Evolutionary conservation across 2,329 filamentous ascomycete species (phyloP), one percentile per base, ranked within the genome.

Genomic region (Diaporthe ilicicola): DNA sequence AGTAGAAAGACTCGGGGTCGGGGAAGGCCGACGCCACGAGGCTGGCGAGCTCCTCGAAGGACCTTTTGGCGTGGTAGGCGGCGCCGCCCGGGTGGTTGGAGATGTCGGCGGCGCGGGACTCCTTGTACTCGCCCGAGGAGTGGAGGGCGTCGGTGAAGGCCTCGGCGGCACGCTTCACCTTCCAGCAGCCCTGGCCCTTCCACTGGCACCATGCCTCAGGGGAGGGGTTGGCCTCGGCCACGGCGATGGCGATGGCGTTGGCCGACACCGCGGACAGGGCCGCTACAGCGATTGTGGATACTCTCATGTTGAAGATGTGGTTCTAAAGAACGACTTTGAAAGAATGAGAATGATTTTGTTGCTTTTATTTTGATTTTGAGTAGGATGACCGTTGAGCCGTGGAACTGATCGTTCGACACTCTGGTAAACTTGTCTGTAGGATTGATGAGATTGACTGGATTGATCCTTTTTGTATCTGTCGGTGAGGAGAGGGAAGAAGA

Each of bases 121-220:
- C 56, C 53, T 81, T 70, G 27, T 73, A 70, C 27, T 75, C 76
- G 27, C 74, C 74, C 50, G 72, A 67, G 29, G 67, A 13, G 27
- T 76, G 56, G 72, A 82, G 70, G 67, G 79, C 75, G 15, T 75
- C 75, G 74, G 75, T 56, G 73, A 82, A 76, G 69, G 78, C 77
- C 4, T 79, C 76, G 72, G 78, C 77, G n/a, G 80, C 82, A 73
- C 82, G 83, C 77, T 82, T 82, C 74, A 79, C 79, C 75, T 83
- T 82, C 77, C 78, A 81, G 81, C 85, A 87, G 29, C 79, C 74
- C 74, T 82, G 77, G 70, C 85, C 84, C 32, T 76, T 74, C 51
- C 76, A 75, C 66, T 75, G 70, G 76, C 84, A 85, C 74, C 77
- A 81, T 29, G 70, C 70, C 54, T 73, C 53, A 3, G 73, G 71